These are phyloP conservation scores for Aspergillus amoenus DNA, from an alignment of 2,329 filamentous ascomycete species.

Conservation along the genomic window DNA sequence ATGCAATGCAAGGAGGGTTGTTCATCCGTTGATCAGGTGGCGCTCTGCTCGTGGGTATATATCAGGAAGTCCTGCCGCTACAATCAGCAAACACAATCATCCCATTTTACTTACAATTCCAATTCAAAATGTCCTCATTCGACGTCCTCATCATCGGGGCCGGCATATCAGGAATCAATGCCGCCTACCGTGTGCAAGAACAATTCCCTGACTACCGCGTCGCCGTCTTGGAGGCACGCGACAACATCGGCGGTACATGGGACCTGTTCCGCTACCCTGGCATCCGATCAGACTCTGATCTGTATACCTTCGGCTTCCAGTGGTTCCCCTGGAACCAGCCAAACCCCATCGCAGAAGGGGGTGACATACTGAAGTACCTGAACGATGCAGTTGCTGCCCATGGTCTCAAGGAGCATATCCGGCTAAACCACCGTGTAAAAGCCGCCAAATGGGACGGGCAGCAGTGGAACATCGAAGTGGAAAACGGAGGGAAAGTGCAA, in stretches of 20 bases:
- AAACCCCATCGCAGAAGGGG: conserved; percentile 50
- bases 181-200: conserved; percentile 65
- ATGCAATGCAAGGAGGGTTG: too few species aligned
- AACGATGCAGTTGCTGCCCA: conserved; percentile 43
- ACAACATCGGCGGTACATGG: conserved; percentile 72
- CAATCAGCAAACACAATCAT: too few species aligned
- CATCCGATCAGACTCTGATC: conserved; percentile 62
- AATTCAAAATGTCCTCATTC: too few species aligned
- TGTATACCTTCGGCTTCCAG: conserved; percentile 63
- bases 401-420: too few species aligned
- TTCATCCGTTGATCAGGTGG: too few species aligned
- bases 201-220: conserved; percentile 57
- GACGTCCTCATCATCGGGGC: conserved; percentile 60
- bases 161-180: conserved; percentile 72
- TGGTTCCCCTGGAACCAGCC: conserved; percentile 66
- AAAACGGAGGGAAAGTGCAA: too few species aligned
- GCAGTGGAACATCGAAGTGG: too few species aligned
- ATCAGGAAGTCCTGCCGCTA: too few species aligned
- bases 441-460: too few species aligned
- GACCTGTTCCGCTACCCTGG: conserved; percentile 74
- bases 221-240: conserved; percentile 66
- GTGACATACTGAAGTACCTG: conserved; percentile 54
- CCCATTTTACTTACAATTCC: too few species aligned
- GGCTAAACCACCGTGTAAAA: too few species aligned
- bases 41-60: too few species aligned